Evolutionary conservation across 106 monocot species (phyloP).

Genomic region (Dendrobium officinale): DNA sequence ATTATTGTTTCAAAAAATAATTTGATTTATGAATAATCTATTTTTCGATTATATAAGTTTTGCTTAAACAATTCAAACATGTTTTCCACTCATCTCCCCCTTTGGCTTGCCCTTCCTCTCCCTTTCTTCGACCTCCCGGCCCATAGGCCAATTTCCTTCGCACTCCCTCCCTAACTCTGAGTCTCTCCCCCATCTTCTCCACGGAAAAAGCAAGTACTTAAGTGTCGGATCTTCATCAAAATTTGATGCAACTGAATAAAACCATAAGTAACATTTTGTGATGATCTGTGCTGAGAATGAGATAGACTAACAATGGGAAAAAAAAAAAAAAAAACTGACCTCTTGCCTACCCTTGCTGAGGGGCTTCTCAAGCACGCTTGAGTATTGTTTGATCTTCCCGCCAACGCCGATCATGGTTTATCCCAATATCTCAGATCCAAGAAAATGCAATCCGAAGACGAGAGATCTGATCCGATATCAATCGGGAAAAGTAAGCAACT

Average conservation of each 20-base stretch:
- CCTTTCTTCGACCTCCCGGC: background rate
- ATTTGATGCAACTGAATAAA: background rate
- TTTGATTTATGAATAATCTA: background rate
- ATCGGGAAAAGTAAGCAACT: background rate
- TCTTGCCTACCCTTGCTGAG: conserved; percentile 88
- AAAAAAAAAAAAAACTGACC: conserved; percentile 17
- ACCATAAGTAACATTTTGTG: background rate
- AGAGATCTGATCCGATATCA: background rate
- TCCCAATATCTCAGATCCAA: background rate
- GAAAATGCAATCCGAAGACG: background rate
- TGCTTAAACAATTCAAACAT: background rate
- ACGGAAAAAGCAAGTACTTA: background rate
- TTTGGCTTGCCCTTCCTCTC: background rate
- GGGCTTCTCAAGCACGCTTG: conserved; percentile 90
- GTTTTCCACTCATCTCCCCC: background rate
- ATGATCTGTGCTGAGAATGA: background rate
- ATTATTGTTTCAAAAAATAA: background rate
- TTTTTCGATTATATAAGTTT: background rate
- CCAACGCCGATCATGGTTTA: conserved; percentile 7
- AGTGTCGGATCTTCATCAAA: background rate
- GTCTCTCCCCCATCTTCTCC: background rate
- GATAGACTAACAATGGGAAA: background rate
- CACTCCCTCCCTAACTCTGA: background rate
- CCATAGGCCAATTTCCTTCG: background rate
- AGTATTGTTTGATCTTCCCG: conserved; percentile 15